Conservation (phyloP, 176 grass and related monocot genomes). For the bread wheat (Triticum aestivum) region IWGSC_CS_RefSeq_v2.1 NC_057811.1:283955587-283956086, state of each 20-base stretch:
- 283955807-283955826: neutral
- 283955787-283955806: slow-evolving; percentile 5
- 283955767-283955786: neutral
- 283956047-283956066: too few relatives aligned
- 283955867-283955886: neutral
- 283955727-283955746: neutral
- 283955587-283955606: neutral
- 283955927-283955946: too few relatives aligned
- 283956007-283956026: too few relatives aligned
- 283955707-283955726: neutral
- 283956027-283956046: too few relatives aligned
- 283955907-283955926: neutral
- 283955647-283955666: neutral
- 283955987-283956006: too few relatives aligned
- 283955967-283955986: too few relatives aligned
- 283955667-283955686: neutral
- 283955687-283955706: neutral
- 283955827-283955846: neutral
- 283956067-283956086: too few relatives aligned
- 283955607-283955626: neutral
- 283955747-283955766: neutral
- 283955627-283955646: neutral
- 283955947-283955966: too few relatives aligned
- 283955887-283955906: slow-evolving; percentile 9
- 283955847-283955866: too few relatives aligned